Conservation (phyloP, 2,329 filamentous ascomycete genomes). For the Neurospora sp. region DNA sequence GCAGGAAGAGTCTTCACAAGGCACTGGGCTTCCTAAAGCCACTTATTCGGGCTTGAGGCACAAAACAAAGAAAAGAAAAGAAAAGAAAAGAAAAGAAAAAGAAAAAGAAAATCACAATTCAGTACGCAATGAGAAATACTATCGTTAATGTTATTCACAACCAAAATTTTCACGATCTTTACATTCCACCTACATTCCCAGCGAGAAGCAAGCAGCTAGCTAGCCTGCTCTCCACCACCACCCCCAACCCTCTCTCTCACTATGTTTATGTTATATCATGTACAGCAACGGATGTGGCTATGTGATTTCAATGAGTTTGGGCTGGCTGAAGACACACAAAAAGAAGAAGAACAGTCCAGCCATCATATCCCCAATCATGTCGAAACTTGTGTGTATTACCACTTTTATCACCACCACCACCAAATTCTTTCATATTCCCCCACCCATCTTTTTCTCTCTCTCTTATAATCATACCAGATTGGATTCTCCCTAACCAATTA, state of each 20-base stretch:
- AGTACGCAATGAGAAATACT: neutral
- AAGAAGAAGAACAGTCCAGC: conserved; percentile 13
- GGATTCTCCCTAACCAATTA: neutral
- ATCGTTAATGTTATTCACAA: neutral
- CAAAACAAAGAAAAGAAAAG: neutral
- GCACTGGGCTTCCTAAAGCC: neutral
- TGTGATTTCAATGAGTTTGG: neutral
- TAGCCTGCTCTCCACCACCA: neutral
- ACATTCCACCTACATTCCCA: neutral
- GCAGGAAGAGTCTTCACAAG: neutral
- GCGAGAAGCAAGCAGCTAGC: neutral
- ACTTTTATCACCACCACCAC: neutral
- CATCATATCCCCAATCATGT: neutral
- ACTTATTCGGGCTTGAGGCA: neutral
- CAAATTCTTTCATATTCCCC: neutral
- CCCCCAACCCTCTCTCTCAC: neutral
- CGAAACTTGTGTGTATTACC: neutral
- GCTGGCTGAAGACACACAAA: conserved; percentile 10
- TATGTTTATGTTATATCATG: neutral
- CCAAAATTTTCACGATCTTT: neutral
- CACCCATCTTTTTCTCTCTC: neutral
- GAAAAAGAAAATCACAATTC: neutral
- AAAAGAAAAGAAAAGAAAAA: neutral
- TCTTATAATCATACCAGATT: neutral
- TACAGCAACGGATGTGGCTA: neutral